Base-by-base conservation (phyloP, 2,329 filamentous ascomycete genomes). In the Fusarium graminum region DNA sequence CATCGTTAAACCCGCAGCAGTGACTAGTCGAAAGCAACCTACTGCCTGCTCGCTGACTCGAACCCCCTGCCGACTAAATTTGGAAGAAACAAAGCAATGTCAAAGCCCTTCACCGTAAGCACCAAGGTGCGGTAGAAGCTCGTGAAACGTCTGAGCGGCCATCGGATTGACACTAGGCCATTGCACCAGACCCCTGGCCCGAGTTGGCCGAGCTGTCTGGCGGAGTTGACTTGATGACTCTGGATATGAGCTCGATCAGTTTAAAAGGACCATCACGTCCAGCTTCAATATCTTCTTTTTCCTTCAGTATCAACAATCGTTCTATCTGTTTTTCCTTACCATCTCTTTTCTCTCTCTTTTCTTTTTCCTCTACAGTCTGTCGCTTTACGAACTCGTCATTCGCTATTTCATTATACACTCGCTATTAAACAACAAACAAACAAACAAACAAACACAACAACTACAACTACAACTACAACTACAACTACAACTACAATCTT, bases 81-180 rank as follows among this genome's bases (percentile, higher is more conserved):
- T 65, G 55, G 55, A 51, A 51, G 61, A 51, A 65, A 65, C 60
- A 52, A 53, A 60, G 50, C 45, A 50, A 50, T 13, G 63, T 52
- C 63, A 44, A 63, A 52, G 63, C 56, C 46, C 34, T 56, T 26
- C 62, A 66, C 63, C 63, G 63, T 66, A 46, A 51, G 25, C 57
- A 49, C 62, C 40, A 61, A 47, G 22, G 34, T 56, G 38, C 46
- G 63, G 51, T 66, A 52, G 46, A 52, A 42, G 38, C 57, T 52
- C 51, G 40, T 65, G 63, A 66, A 66, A 66, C 62, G 62, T 62
- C 62, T 52, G 57, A 66, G 63, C 62, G 61, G 51, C 41, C 26
- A 61, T 65, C 54, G 39, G 61, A 62, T 62, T 65, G 45, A 61
- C 60, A 61, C 49, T 65, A 41, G 62, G 46, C 45, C 40, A 62